Conservation (phyloP, 208 protist genomes). For the Phytomonas sp. region DNA sequence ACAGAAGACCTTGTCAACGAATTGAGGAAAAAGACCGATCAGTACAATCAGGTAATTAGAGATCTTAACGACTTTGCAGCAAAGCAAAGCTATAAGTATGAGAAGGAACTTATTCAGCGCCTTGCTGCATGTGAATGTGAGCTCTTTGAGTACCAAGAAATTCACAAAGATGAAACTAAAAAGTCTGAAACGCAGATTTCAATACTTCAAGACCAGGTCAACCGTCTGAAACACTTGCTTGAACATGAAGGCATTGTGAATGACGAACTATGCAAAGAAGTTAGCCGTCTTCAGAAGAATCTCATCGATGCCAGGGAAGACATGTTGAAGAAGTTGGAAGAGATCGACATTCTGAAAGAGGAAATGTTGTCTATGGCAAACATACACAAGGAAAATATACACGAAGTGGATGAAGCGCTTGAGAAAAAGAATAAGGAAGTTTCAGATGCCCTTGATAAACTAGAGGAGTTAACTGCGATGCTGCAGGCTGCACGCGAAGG, state of each 20-base stretch:
- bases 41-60: conserved; percentile 53
- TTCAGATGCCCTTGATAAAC: conserved; percentile 54
- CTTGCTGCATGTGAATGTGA: conserved; percentile 54
- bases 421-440: conserved; percentile 52
- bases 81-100: conserved; percentile 36
- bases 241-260: conserved; percentile 8
- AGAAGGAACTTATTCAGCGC: conserved; percentile 49
- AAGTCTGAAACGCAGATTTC: conserved; percentile 47
- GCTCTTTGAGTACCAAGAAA: conserved; percentile 56
- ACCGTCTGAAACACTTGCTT: conserved; percentile 19
- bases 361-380: conserved; percentile 46
- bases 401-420: conserved; percentile 37
- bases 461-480: conserved; percentile 75
- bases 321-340: conserved; percentile 32
- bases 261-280: conserved; percentile 28
- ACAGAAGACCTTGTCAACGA: conserved; percentile 46
- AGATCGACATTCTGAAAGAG: conserved; percentile 34
- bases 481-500: conserved; percentile 59
- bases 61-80: conserved; percentile 56
- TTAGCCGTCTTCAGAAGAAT: conserved; percentile 24
- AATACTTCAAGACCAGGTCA: conserved; percentile 56
- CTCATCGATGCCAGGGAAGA: conserved; percentile 30
- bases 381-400: conserved; percentile 56
- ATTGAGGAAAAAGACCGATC: conserved; percentile 41
- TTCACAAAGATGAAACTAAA: conserved; percentile 34